Evolutionary conservation across 2,329 filamentous ascomycete genomes (phyloP).

Genomic region (Apiospora marii): DNA sequence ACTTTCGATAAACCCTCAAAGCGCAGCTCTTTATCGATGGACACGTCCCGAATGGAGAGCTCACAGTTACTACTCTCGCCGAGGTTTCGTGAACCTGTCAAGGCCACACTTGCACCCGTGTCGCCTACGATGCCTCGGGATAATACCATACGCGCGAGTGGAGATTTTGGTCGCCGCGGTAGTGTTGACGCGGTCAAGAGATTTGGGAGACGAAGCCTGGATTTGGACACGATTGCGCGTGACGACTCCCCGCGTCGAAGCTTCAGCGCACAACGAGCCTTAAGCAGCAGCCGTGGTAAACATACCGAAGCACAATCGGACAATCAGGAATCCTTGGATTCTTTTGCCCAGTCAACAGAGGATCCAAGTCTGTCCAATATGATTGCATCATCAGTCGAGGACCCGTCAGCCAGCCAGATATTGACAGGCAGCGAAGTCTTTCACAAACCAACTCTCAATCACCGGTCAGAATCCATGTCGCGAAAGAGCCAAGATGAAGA

Average conservation of each 20-base stretch:
- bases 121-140: constrained; percentile 52
- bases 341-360: constrained; percentile 76
- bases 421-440: constrained; percentile 89
- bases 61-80: constrained; percentile 45
- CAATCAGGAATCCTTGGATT: constrained; percentile 73
- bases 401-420: constrained; percentile 91
- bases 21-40: constrained; percentile 31
- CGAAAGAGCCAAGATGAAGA: constrained; percentile 17
- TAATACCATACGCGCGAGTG: constrained; percentile 62
- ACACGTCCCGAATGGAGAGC: neutral
- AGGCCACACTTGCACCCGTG: constrained; percentile 65
- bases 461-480: constrained; percentile 53
- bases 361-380: constrained; percentile 77
- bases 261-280: constrained; percentile 66
- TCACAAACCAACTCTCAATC: constrained; percentile 73
- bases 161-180: constrained; percentile 57
- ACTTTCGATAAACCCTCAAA: constrained; percentile 22
- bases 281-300: constrained; percentile 58
- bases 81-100: constrained; percentile 64
- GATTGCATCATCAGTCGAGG: constrained; percentile 74
- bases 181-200: constrained; percentile 63
- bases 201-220: constrained; percentile 59
- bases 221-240: constrained; percentile 53
- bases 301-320: constrained; percentile 52
- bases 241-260: constrained; percentile 63